Conservation (phyloP, 2,329 filamentous ascomycete genomes). For the Xylariales sp. region DNA sequence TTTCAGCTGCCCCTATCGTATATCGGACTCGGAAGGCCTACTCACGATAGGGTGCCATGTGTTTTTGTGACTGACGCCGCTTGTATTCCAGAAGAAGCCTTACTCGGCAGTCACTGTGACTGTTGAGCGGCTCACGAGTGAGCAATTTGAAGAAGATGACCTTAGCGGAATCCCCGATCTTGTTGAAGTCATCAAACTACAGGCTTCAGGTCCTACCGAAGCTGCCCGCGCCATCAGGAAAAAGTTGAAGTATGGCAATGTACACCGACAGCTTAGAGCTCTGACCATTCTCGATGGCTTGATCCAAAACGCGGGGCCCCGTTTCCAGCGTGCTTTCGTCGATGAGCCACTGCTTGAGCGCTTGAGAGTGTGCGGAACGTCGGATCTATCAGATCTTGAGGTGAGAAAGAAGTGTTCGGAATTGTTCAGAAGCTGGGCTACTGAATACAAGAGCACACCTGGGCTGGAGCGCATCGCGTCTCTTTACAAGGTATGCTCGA, state of each 20-base stretch:
- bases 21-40: too few species aligned
- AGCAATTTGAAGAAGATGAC: constrained; percentile 87
- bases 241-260: constrained; percentile 96
- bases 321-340: constrained; percentile 81
- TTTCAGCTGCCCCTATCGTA: too few species aligned
- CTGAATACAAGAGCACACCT: constrained; percentile 72
- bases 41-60: too few species aligned
- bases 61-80: too few species aligned
- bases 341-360: constrained; percentile 92
- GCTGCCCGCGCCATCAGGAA: constrained; percentile 90
- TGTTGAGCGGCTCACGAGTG: constrained; percentile 84
- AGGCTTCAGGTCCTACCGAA: constrained; percentile 80
- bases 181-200: constrained; percentile 88
- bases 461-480: constrained; percentile 76
- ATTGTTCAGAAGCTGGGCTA: constrained; percentile 82
- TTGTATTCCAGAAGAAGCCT: constrained; percentile 74
- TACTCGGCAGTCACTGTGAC: constrained; percentile 92
- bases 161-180: constrained; percentile 88
- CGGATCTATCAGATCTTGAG: constrained; percentile 74
- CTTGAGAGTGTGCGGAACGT: constrained; percentile 80
- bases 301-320: constrained; percentile 86
- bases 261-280: constrained; percentile 87
- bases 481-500: constrained; percentile 64
- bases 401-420: constrained; percentile 87
- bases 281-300: constrained; percentile 86